These are phyloP conservation scores for Hordeum marinum DNA, from an alignment of 176 grass and related monocot species.

Conservation along the genomic window DNA sequence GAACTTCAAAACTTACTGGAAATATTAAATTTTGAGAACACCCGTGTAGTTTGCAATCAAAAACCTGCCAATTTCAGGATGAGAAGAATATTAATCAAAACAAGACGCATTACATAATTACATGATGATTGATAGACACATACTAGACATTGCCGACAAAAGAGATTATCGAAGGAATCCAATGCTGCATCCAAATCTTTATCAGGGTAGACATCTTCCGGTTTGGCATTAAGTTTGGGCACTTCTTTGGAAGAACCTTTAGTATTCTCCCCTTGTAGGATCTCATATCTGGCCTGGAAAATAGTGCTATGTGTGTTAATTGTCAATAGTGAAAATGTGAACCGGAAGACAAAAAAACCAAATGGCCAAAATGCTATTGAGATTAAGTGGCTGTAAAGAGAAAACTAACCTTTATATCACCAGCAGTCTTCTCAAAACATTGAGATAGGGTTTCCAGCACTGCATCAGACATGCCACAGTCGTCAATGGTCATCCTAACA, in stretches of 20 bases:
- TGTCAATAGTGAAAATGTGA: slow-evolving; percentile 10
- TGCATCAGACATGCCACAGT: slow-evolving; percentile 53
- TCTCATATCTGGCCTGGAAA: slow-evolving; percentile 89
- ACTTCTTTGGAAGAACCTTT: slow-evolving; percentile 51
- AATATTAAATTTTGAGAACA: slow-evolving; percentile 96
- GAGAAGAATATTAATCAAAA: slow-evolving; percentile 35
- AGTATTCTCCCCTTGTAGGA: slow-evolving; percentile 37
- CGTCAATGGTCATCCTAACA: slow-evolving; percentile 69
- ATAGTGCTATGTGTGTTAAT: slow-evolving; percentile 22
- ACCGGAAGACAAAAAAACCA: slow-evolving; percentile 30
- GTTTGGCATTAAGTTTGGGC: slow-evolving; percentile 47
- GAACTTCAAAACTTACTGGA: slow-evolving; percentile 66
- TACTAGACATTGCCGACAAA: slow-evolving; percentile 93
- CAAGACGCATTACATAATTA: slow-evolving; percentile 15
- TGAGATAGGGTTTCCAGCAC: slow-evolving; percentile 61
- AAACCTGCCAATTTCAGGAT: slow-evolving; percentile 48
- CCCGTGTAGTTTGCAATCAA: slow-evolving; percentile 96
- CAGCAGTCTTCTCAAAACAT: slow-evolving; percentile 49
- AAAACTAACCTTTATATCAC: slow-evolving; percentile 80
- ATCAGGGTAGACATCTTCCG: slow-evolving; percentile 57
- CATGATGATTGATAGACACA: slow-evolving; percentile 7
- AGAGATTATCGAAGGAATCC: slow-evolving; percentile 99
- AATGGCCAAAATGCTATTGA: slow-evolving; percentile 6
- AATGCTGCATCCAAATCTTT: slow-evolving; percentile 95
- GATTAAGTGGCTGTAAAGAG: slow-evolving; percentile 4